Percentiles rank a stretch among this genome's conserved stretches.
Evolutionary conservation across 805 yeast genomes (phyloP).

Genomic region (Kodamaea nitidulidarum): DNA sequence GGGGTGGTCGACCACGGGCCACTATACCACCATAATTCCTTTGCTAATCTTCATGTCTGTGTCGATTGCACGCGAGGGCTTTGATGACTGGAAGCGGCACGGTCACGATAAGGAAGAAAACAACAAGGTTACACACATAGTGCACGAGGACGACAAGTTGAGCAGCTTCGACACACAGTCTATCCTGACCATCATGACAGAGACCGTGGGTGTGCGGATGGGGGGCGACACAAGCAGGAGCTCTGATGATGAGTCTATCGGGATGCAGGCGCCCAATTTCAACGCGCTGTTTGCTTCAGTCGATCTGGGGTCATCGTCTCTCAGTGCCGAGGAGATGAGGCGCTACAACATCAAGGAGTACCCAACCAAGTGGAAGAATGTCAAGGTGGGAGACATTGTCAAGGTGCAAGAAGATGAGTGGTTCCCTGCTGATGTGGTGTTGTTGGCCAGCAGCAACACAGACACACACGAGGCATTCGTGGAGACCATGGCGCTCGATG

Average conservation of each 20-base stretch:
- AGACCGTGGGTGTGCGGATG: slow-evolving; percentile 24
- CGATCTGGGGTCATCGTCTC: not conserved
- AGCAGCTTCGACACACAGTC: slow-evolving; percentile 33
- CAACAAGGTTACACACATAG: slow-evolving; percentile 33
- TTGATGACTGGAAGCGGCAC: slow-evolving; percentile 87
- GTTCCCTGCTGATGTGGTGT: slow-evolving; percentile 87
- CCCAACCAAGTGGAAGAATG: slow-evolving; percentile 59
- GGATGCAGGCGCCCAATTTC: too few species aligned
- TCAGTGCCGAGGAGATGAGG: slow-evolving; percentile 13
- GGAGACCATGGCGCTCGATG: slow-evolving; percentile 97
- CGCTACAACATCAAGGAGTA: slow-evolving; percentile 33
- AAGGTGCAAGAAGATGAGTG: slow-evolving; percentile 76
- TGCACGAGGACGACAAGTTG: slow-evolving; percentile 29
- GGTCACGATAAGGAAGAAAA: slow-evolving; percentile 83
- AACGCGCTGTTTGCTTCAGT: too few species aligned
- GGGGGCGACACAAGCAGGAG: not conserved
- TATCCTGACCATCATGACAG: slow-evolving; percentile 36
- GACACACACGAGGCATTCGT: slow-evolving; percentile 66
- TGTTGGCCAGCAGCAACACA: slow-evolving; percentile 58
- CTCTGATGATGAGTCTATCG: not conserved
- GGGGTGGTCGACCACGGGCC: slow-evolving; percentile 95
- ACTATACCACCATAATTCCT: slow-evolving; percentile 90
- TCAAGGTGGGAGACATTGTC: slow-evolving; percentile 85
- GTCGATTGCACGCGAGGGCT: slow-evolving; percentile 89
- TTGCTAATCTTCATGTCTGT: slow-evolving; percentile 79